Evolutionary conservation across 2,329 filamentous ascomycete genomes (phyloP).

Genomic region (Paecilomyces variotii): DNA sequence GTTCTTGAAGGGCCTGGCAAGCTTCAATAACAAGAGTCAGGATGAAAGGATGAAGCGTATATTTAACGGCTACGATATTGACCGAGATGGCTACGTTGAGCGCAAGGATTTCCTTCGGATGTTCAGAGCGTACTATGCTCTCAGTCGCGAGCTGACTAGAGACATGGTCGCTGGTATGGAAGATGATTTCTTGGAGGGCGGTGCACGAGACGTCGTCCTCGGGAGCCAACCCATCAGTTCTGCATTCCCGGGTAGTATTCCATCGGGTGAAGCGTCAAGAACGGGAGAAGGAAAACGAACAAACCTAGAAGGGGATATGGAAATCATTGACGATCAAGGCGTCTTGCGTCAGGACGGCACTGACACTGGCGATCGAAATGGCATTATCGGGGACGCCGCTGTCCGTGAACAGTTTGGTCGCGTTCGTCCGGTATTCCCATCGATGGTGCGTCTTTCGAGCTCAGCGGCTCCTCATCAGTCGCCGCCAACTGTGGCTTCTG

Average conservation of each 20-base stretch:
- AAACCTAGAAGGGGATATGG: constrained; percentile 55
- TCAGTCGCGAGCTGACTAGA: constrained; percentile 81
- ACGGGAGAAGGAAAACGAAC: constrained; percentile 60
- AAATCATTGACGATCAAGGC: constrained; percentile 53
- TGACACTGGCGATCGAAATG: constrained; percentile 54
- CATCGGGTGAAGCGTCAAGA: constrained; percentile 53
- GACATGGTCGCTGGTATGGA: constrained; percentile 74
- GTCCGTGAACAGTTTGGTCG: constrained; percentile 28
- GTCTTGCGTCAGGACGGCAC: constrained; percentile 53
- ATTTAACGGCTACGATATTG: constrained; percentile 85
- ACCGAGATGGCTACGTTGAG: constrained; percentile 76
- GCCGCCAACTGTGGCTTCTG: constrained; percentile 1
- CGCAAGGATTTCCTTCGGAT: constrained; percentile 83
- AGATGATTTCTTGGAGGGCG: constrained; percentile 66
- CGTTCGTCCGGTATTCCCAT: constrained; percentile 24
- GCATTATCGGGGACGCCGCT: constrained; percentile 48
- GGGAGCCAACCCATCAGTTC: constrained; percentile 72
- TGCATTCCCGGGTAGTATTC: constrained; percentile 63
- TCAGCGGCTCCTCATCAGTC: constrained; percentile 7
- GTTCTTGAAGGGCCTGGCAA: constrained; percentile 74
- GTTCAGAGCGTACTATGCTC: constrained; percentile 84
- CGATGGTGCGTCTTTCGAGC: constrained; percentile 17
- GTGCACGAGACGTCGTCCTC: constrained; percentile 67
- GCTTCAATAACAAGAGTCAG: constrained; percentile 49
- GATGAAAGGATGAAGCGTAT: constrained; percentile 63